phyloP scores from a whole-genome alignment of 139 green algal species.

The Nannochloris sp. region DNA sequence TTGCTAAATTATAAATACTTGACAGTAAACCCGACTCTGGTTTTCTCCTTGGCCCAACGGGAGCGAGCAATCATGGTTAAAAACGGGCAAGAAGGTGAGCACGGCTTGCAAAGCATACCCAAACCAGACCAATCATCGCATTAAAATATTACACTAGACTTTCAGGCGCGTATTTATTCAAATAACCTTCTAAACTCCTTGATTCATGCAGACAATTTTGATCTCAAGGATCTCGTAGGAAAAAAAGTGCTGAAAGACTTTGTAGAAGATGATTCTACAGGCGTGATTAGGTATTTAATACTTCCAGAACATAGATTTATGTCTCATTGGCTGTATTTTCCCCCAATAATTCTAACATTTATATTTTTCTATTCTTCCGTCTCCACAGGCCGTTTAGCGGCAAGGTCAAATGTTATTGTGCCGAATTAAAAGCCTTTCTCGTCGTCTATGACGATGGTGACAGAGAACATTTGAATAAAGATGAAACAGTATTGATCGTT shows the following conservation, averaged over 20 bases:
- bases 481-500: not conserved
- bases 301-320: not conserved
- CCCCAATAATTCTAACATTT: not conserved
- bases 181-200: too few relatives aligned
- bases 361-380: not conserved
- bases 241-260: not conserved
- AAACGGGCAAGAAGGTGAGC: too few relatives aligned
- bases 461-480: conserved; percentile 10
- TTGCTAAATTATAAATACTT: too few relatives aligned
- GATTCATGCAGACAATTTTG: too few relatives aligned
- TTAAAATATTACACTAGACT: too few relatives aligned
- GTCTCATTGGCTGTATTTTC: too few relatives aligned
- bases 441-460: conserved; percentile 19
- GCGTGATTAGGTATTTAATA: not conserved
- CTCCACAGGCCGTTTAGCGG: not conserved
- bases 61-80: too few relatives aligned
- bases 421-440: conserved; percentile 1
- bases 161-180: too few relatives aligned
- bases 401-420: not conserved
- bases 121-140: too few relatives aligned
- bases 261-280: not conserved
- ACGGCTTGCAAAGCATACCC: too few relatives aligned
- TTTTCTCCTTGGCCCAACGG: too few relatives aligned
- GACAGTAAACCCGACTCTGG: too few relatives aligned
- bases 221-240: not conserved